Conservation (phyloP, 306 rosid genomes). For the Cicer arietinum region DNA sequence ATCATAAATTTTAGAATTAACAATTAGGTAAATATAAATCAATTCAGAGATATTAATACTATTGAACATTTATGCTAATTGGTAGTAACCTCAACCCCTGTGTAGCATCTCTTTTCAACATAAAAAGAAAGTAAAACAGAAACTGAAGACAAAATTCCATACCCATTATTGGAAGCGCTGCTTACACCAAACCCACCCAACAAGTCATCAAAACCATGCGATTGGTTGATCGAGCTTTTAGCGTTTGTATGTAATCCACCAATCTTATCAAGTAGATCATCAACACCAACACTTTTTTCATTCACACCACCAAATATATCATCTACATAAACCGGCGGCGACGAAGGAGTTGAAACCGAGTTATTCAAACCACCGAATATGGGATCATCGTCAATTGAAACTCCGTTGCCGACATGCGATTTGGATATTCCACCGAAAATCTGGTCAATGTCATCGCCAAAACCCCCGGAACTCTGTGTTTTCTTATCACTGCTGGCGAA, state of each 20-base stretch:
- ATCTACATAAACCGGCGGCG: constrained; percentile 49
- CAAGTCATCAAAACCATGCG: constrained; percentile 64
- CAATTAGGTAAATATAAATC: background rate
- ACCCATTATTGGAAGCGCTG: constrained; percentile 61
- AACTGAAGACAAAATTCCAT: constrained; percentile 24
- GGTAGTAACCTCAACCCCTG: background rate
- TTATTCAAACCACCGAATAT: constrained; percentile 58
- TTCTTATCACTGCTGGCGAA: constrained; percentile 32
- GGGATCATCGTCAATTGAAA: constrained; percentile 60
- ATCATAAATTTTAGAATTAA: background rate
- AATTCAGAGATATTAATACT: background rate
- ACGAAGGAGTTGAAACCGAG: constrained; percentile 46
- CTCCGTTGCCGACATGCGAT: constrained; percentile 38
- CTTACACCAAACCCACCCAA: constrained; percentile 76
- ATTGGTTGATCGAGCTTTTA: constrained; percentile 32
- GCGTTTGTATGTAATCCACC: constrained; percentile 48
- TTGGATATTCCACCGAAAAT: constrained; percentile 52
- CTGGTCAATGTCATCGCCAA: constrained; percentile 55
- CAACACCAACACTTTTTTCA: constrained; percentile 52
- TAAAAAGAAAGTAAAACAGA: background rate
- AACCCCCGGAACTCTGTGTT: constrained; percentile 46
- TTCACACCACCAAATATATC: constrained; percentile 75
- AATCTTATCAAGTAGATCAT: constrained; percentile 63
- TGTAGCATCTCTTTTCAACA: background rate
- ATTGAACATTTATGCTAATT: constrained; percentile 3